Evolutionary conservation across 345 rosid genomes (phyloP).

Genomic region (Hypericum androsaemum): DNA sequence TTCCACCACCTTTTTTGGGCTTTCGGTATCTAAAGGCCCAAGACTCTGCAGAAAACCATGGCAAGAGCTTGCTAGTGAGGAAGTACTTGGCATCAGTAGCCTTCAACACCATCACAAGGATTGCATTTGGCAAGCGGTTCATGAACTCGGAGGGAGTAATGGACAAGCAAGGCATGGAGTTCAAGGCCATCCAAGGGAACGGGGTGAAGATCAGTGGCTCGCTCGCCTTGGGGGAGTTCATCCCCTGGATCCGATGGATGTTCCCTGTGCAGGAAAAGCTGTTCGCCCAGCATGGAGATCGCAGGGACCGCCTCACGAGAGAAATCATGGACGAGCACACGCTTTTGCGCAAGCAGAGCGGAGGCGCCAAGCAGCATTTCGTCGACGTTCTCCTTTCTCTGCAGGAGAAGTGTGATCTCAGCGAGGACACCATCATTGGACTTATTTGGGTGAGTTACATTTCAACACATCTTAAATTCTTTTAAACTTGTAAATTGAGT

Average conservation of each 20-base stretch:
- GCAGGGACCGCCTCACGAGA: constrained; percentile 63
- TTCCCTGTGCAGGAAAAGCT: constrained; percentile 73
- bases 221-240: constrained; percentile 74
- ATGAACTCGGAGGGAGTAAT: constrained; percentile 56
- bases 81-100: constrained; percentile 78
- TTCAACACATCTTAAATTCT: no score
- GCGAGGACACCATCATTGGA: constrained; percentile 86
- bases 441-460: constrained; percentile 60
- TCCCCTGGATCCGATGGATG: constrained; percentile 90
- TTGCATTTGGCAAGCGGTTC: constrained; percentile 94
- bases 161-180: constrained; percentile 79
- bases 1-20: no score
- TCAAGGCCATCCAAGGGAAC: constrained; percentile 68
- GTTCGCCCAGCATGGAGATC: constrained; percentile 63
- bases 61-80: constrained; percentile 43
- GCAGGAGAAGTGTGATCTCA: constrained; percentile 74
- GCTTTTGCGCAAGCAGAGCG: constrained; percentile 45
- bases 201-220: constrained; percentile 76
- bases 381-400: constrained; percentile 81
- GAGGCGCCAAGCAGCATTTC: constrained; percentile 56
- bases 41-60: constrained; percentile 10
- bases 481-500: no score
- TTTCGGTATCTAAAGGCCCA: no score
- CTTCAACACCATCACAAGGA: constrained; percentile 89
- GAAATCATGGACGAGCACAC: constrained; percentile 92